These are phyloP conservation scores for Coniochaeta sp. DNA, from an alignment of 2,329 filamentous ascomycete genomes.

Conservation along the genomic window DNA sequence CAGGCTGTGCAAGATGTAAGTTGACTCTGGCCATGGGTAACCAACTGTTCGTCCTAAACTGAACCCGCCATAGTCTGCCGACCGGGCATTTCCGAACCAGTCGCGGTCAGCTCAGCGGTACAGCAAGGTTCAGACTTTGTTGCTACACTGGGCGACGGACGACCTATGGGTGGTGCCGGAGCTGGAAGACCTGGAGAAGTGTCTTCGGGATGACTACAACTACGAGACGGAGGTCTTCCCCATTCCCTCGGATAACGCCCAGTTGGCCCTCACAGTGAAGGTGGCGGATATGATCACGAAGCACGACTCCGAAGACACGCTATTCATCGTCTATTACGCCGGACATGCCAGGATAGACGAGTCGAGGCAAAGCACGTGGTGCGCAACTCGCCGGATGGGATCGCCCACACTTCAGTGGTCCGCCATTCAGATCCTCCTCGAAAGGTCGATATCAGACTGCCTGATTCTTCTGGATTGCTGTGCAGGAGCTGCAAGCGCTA, in stretches of 20 bases:
- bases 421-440: slow-evolving; percentile 51
- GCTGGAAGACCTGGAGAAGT: slow-evolving; percentile 48
- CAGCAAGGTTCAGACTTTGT: slow-evolving; percentile 44
- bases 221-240: slow-evolving; percentile 52
- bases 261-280: slow-evolving; percentile 51
- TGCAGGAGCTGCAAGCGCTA: slow-evolving; percentile 52
- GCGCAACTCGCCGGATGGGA: slow-evolving; percentile 43
- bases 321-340: slow-evolving; percentile 53
- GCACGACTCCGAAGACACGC: slow-evolving; percentile 45
- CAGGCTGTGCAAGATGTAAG: slow-evolving; percentile 47
- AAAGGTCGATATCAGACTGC: slow-evolving; percentile 50
- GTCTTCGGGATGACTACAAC: slow-evolving; percentile 46
- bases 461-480: slow-evolving; percentile 54
- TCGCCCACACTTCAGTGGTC: slow-evolving; percentile 55
- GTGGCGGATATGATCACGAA: slow-evolving; percentile 50
- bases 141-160: slow-evolving; percentile 52
- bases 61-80: slow-evolving; percentile 35
- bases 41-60: background rate
- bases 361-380: slow-evolving; percentile 54
- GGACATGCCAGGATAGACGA: slow-evolving; percentile 54
- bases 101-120: slow-evolving; percentile 46
- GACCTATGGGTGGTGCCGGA: slow-evolving; percentile 53
- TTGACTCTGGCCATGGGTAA: slow-evolving; percentile 8
- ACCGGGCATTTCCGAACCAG: slow-evolving; percentile 49
- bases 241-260: slow-evolving; percentile 51